Evolutionary conservation across 176 grass and related monocot species (phyloP).

Genomic region (Triticum monococcum): DNA sequence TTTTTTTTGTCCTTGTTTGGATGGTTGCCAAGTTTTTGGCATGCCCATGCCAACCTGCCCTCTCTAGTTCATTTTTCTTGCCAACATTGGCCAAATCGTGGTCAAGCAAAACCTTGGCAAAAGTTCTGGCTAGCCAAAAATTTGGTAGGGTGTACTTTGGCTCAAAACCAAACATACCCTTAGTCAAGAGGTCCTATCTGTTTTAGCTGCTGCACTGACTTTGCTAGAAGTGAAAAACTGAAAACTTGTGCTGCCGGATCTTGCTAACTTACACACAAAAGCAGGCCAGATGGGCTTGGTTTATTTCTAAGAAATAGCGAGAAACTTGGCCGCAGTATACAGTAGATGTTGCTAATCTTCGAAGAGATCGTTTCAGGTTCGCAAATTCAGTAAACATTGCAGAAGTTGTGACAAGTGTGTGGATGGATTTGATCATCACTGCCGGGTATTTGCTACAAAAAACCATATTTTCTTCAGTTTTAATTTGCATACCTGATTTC

Average conservation of each 20-base stretch:
- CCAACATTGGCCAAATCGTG: no score
- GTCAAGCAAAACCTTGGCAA: no score
- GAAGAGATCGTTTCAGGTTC: conserved; percentile 57
- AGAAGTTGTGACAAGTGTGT: conserved; percentile 99
- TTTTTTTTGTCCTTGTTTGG: no score
- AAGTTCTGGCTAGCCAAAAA: no score
- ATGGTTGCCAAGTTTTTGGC: no score
- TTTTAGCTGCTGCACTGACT: conserved; percentile 18
- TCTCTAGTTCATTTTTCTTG: no score
- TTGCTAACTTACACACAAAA: conserved; percentile 5
- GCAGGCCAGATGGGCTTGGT: background rate
- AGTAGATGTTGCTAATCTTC: conserved; percentile 6
- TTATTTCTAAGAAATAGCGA: background rate
- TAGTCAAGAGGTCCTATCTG: background rate
- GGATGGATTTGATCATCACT: conserved; percentile 99
- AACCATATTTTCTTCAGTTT: conserved; percentile 15
- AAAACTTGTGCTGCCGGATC: background rate
- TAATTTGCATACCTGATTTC: conserved; percentile 16
- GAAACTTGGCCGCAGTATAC: background rate
- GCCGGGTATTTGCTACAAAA: conserved; percentile 65
- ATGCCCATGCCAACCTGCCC: no score
- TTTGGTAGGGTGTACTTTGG: no score
- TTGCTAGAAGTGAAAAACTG: conserved; percentile 8
- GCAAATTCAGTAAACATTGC: conserved; percentile 96
- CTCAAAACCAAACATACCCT: background rate